phyloP scores from a whole-genome alignment of 768 basidiomycete genomes.

The Cystobasidiopsis lactophilus region DNA sequence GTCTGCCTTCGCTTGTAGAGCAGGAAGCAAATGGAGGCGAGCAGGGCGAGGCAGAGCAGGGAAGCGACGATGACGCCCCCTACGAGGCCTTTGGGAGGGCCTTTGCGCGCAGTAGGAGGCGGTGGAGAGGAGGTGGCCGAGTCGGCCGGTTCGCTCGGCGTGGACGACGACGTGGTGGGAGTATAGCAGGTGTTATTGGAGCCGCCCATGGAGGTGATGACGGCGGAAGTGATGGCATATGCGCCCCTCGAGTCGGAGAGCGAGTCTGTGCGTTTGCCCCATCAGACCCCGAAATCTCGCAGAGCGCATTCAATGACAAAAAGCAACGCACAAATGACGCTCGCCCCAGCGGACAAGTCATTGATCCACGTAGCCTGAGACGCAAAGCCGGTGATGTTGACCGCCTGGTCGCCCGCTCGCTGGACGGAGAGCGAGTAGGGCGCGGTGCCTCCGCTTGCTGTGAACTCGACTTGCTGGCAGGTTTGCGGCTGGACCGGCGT shows the following conservation, averaged over 20 bases:
- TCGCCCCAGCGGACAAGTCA: slow-evolving; percentile 1
- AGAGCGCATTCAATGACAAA: neutral
- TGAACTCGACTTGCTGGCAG: slow-evolving; percentile 3
- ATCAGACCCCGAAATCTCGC: neutral
- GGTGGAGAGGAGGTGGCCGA: too few relatives aligned
- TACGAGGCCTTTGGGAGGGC: too few relatives aligned
- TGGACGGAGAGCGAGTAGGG: slow-evolving; percentile 4
- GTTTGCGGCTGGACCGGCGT: slow-evolving; percentile 1
- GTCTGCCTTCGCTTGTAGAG: too few relatives aligned
- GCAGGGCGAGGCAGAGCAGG: too few relatives aligned
- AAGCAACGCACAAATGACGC: neutral
- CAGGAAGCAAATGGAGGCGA: too few relatives aligned
- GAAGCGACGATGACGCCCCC: too few relatives aligned
- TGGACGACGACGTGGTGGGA: neutral
- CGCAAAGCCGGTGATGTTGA: slow-evolving; percentile 3
- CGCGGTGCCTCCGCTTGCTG: neutral
- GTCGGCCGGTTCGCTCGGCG: neutral
- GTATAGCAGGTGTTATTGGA: slow-evolving; percentile 5
- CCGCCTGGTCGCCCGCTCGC: neutral
- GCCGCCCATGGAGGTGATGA: slow-evolving; percentile 6
- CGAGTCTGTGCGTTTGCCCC: neutral
- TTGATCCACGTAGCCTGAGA: neutral
- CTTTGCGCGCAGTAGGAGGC: too few relatives aligned
- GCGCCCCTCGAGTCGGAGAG: slow-evolving; percentile 3
- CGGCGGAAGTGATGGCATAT: neutral